Percentiles rank a stretch among this genome's conserved stretches.
Evolutionary conservation across 345 rosid genomes (phyloP).

Genomic region (Iberis pinnata): DNA sequence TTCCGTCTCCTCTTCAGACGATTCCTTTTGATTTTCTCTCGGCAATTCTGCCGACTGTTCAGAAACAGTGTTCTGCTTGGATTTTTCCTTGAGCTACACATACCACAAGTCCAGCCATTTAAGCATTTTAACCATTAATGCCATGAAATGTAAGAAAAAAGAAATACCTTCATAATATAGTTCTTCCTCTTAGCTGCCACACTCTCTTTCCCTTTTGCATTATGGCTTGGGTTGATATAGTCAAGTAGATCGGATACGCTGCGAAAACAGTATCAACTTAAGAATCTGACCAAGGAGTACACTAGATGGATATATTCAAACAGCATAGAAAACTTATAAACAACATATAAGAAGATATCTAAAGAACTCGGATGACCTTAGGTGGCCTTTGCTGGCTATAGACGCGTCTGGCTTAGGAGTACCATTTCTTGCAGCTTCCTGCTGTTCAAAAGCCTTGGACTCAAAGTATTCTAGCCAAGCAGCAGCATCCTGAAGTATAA

Average conservation of each 20-base stretch:
- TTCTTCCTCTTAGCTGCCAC: slow-evolving; percentile 58
- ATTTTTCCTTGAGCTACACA: slow-evolving; percentile 59
- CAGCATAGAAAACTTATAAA: slow-evolving; percentile 5
- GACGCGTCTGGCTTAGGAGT: slow-evolving; percentile 96
- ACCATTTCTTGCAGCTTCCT: slow-evolving; percentile 97
- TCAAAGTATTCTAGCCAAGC: slow-evolving; percentile 99
- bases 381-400: slow-evolving; percentile 98
- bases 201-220: slow-evolving; percentile 61
- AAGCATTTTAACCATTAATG: neutral
- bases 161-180: slow-evolving; percentile 58
- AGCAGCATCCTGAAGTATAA: slow-evolving; percentile 84
- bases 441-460: slow-evolving; percentile 96
- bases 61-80: slow-evolving; percentile 34
- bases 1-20: slow-evolving; percentile 46
- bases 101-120: slow-evolving; percentile 13
- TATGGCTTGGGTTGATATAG: slow-evolving; percentile 84
- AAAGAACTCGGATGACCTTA: slow-evolving; percentile 50
- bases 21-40: slow-evolving; percentile 40
- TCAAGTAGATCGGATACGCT: slow-evolving; percentile 96
- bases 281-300: slow-evolving; percentile 21
- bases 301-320: slow-evolving; percentile 16
- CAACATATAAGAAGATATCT: slow-evolving; percentile 7
- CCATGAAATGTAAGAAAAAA: neutral
- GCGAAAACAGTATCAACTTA: slow-evolving; percentile 31
- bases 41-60: slow-evolving; percentile 39